Evolutionary conservation across 208 protist genomes (phyloP).

Genomic region (Acanthamoeba polyphaga): DNA sequence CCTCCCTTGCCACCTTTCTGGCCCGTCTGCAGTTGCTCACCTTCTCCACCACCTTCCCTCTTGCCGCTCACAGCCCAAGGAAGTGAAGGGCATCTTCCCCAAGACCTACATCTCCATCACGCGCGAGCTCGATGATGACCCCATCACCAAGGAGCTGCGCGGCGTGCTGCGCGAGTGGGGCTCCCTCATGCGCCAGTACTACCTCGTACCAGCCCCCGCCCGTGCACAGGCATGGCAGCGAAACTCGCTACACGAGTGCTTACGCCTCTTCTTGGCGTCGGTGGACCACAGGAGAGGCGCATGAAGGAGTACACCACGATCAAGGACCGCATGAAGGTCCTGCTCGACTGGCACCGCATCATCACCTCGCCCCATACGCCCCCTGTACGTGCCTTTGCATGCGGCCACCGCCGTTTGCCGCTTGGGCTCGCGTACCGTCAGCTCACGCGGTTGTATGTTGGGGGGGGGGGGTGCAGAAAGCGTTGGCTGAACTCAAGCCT

Average conservation of each 20-base stretch:
- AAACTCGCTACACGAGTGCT: too few species aligned
- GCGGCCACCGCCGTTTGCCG: background rate
- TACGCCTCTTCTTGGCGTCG: background rate
- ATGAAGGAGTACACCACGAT: constrained; percentile 77
- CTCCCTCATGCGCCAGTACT: constrained; percentile 73
- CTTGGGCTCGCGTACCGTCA: too few species aligned
- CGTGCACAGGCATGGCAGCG: background rate
- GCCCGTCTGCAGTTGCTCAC: background rate
- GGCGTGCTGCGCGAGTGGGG: constrained; percentile 74
- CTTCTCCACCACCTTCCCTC: background rate
- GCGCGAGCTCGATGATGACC: constrained; percentile 61
- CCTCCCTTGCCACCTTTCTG: background rate
- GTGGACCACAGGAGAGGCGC: constrained; percentile 66
- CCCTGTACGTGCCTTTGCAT: constrained; percentile 37
- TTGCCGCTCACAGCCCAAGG: background rate
- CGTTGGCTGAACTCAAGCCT: constrained; percentile 77
- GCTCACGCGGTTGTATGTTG: background rate
- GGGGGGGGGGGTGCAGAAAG: constrained; percentile 33
- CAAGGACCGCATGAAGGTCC: constrained; percentile 79
- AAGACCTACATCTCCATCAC: constrained; percentile 64
- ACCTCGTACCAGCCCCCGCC: background rate
- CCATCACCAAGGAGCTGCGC: constrained; percentile 74
- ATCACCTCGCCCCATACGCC: constrained; percentile 74
- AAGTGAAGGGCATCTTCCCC: constrained; percentile 77
- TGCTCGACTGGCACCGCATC: constrained; percentile 82